Percentiles rank a stretch among this genome's conserved stretches.
phyloP scores from a whole-genome alignment of 768 basidiomycete species.

The Mycena galericulata region DNA sequence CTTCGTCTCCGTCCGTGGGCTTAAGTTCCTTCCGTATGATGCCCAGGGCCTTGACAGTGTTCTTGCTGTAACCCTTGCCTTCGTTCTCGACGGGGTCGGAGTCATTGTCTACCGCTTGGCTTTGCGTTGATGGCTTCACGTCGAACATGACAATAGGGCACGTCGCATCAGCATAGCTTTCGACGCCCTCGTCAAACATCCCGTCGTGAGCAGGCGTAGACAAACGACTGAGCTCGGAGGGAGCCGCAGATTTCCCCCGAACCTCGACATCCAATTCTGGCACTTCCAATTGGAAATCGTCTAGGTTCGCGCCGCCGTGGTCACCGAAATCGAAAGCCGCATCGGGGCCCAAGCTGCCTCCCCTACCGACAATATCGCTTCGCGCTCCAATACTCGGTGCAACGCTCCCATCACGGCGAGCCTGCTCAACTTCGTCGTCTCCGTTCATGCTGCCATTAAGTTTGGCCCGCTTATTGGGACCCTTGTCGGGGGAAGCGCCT shows the following conservation, averaged over 20 bases:
- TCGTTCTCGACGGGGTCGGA: conserved; percentile 59
- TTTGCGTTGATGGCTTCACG: conserved; percentile 64
- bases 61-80: conserved; percentile 86
- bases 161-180: conserved; percentile 72
- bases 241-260: conserved; percentile 61
- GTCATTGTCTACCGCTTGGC: conserved; percentile 57
- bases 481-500: conserved; percentile 66
- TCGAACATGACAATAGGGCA: conserved; percentile 91
- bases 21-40: conserved; percentile 81
- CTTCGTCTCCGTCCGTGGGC: conserved; percentile 58
- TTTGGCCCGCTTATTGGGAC: conserved; percentile 70
- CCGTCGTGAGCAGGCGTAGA: conserved; percentile 77
- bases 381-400: conserved; percentile 71
- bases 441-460: conserved; percentile 64
- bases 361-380: conserved; percentile 66
- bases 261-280: conserved; percentile 60
- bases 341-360: conserved; percentile 64
- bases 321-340: conserved; percentile 74
- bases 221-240: conserved; percentile 69
- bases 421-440: conserved; percentile 78
- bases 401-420: conserved; percentile 73
- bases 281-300: conserved; percentile 81
- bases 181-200: conserved; percentile 68
- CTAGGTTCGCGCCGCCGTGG: conserved; percentile 61
- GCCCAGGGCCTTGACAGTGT: conserved; percentile 86